Base-by-base conservation (phyloP, 495 filamentous ascomycete genomes). In the Melanomma pulvis-pyrius region DNA sequence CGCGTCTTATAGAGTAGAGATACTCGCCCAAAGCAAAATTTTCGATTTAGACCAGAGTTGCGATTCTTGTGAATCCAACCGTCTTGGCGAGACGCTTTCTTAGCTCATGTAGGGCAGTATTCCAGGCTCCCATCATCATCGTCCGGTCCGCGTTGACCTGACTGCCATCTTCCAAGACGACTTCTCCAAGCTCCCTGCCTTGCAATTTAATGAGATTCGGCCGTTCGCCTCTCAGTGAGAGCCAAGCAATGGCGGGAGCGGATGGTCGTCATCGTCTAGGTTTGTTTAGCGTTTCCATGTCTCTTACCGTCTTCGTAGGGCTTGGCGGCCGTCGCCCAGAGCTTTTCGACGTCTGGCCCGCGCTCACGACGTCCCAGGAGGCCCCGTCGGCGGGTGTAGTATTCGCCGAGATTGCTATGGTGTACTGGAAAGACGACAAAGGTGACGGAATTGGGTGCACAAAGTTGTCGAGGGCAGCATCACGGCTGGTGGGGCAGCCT, bases 281-380 rank as follows among this genome's bases (percentile, higher is more conserved):
- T 39, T 57, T 57, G 34, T 57, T 28, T 17, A 57, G 53, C 26
- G 36, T 57, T 19, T 39, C 53, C 53, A 57, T 36, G 22, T 57
- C 53, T 22, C 53, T 34, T 28, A 57, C 28, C 25, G 53, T 57
- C 53, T 57, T 57, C 21, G 12, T 57, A 36, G 53, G 53, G 53
- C 28, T 57, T 39, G 53, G 50, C 7, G 26, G 50, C 15, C 19
- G 26, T 54, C 21, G 50, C 25, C 21, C 50, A 29, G 50, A 54
- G 50, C 7, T 54, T 54, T 54, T 54, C 50, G 50, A 54, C 25
- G 8, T 54, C 25, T 54, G 50, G 21, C 50, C 50, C 50, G 50
- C 50, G 50, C 50, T 54, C 50, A 25, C 50, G 28, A 57, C 53
- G 28, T 57, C 53, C 53, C 53, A 41, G 28, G 53, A 22, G n/a